phyloP scores from a whole-genome alignment of 2,329 filamentous ascomycete species.

The Colletotrichum sp. region DNA sequence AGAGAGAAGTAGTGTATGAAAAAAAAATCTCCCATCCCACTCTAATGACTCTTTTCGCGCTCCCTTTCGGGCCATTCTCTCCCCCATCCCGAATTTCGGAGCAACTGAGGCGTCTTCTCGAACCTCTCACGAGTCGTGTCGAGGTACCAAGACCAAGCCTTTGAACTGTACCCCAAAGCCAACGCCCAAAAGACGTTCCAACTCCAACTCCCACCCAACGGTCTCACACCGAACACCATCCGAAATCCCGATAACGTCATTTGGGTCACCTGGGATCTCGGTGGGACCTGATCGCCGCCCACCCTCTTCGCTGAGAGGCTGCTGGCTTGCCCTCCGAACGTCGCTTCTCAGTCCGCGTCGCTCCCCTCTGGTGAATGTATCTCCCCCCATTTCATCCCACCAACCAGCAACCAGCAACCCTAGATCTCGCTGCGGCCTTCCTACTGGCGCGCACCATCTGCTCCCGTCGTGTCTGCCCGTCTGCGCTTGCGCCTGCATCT shows the following conservation, averaged over 20 bases:
- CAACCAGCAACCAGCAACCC: background rate
- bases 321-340: background rate
- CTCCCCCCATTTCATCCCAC: constrained; percentile 1
- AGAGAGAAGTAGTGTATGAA: background rate
- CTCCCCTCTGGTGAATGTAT: background rate
- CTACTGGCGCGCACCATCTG: constrained; percentile 4
- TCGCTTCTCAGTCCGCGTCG: background rate
- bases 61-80: background rate
- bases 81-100: constrained; percentile 13
- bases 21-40: background rate
- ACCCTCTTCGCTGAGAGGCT: background rate
- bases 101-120: constrained; percentile 4
- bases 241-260: constrained; percentile 22
- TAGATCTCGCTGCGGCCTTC: background rate
- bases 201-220: background rate
- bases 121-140: constrained; percentile 7
- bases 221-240: constrained; percentile 20
- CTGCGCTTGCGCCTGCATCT: constrained; percentile 7
- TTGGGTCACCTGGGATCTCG: constrained; percentile 20
- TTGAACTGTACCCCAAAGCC: background rate
- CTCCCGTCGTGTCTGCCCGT: constrained; percentile 1
- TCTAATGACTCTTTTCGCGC: constrained; percentile 2
- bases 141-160: background rate
- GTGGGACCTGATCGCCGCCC: constrained; percentile 21
- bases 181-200: background rate